These are phyloP conservation scores for Tetracladium setigerum DNA, from an alignment of 495 filamentous ascomycete species.

Conservation along the genomic window DNA sequence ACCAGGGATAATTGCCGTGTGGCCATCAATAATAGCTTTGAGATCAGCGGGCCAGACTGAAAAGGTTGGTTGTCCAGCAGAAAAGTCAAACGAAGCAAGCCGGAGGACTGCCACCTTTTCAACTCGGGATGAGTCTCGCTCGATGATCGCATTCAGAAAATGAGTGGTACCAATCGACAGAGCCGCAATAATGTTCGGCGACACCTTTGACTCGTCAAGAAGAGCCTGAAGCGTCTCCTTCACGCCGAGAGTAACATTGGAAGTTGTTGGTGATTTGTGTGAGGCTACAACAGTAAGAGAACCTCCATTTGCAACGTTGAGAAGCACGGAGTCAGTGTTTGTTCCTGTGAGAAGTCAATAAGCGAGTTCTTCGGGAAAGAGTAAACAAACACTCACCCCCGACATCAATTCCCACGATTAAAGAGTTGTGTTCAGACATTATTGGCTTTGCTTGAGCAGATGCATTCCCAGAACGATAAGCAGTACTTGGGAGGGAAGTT, in stretches of 20 bases:
- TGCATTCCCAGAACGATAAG: too few relatives aligned
- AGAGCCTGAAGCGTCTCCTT: conserved; percentile 37
- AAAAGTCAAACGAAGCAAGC: conserved; percentile 32
- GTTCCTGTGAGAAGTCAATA: conserved; percentile 35
- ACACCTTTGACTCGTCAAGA: conserved; percentile 30
- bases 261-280: conserved; percentile 49
- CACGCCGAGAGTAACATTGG: conserved; percentile 47
- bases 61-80: conserved; percentile 35
- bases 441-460: too few relatives aligned
- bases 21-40: conserved; percentile 24
- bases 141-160: conserved; percentile 44
- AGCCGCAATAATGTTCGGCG: conserved; percentile 36
- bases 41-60: conserved; percentile 31
- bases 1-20: conserved; percentile 26
- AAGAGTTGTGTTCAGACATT: too few relatives aligned
- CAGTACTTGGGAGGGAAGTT: too few relatives aligned
- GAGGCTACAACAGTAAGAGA: conserved; percentile 33
- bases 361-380: neutral
- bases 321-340: conserved; percentile 53
- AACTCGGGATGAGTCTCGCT: conserved; percentile 32
- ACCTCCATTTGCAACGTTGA: conserved; percentile 41
- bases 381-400: conserved; percentile 4
- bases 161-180: conserved; percentile 35
- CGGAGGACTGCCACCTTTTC: conserved; percentile 38
- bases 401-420: conserved; percentile 10